Conservation (phyloP, 345 rosid genomes). For the Aquilaria sinensis region DNA sequence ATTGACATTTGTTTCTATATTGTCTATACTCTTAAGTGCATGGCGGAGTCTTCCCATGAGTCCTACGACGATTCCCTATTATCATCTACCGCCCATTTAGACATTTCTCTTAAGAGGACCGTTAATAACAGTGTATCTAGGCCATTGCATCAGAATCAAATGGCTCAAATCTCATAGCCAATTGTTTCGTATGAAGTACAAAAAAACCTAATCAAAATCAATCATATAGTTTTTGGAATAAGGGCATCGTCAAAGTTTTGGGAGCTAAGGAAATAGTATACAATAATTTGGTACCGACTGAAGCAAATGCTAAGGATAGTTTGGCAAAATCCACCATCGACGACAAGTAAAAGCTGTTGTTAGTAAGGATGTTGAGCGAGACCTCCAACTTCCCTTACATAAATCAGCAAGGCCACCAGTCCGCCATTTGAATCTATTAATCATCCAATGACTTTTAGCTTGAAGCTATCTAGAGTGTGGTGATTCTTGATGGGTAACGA, state of each 20-base stretch:
- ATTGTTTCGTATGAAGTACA: slow-evolving; percentile 10
- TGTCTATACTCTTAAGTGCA: slow-evolving; percentile 79
- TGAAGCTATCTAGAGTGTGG: slow-evolving; percentile 53
- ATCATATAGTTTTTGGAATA: slow-evolving; percentile 77
- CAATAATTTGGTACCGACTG: slow-evolving; percentile 76
- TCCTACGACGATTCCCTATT: slow-evolving; percentile 12
- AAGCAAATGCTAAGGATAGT: slow-evolving; percentile 73
- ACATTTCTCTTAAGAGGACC: slow-evolving; percentile 8
- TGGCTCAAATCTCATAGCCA: slow-evolving; percentile 2
- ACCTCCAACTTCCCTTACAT: slow-evolving; percentile 65
- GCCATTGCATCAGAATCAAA: slow-evolving; percentile 21
- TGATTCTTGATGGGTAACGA: slow-evolving; percentile 99
- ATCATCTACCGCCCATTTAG: slow-evolving; percentile 11
- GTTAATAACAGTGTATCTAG: slow-evolving; percentile 8
- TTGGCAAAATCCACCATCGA: slow-evolving; percentile 39
- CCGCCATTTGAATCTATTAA: slow-evolving; percentile 95
- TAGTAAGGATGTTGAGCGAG: slow-evolving; percentile 57
- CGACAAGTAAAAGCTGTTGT: slow-evolving; percentile 38
- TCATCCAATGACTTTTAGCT: slow-evolving; percentile 77
- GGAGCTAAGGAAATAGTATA: slow-evolving; percentile 76
- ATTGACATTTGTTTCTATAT: slow-evolving; percentile 23
- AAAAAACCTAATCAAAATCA: slow-evolving; percentile 35
- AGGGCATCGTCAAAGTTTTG: slow-evolving; percentile 94
- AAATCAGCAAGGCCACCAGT: slow-evolving; percentile 80
- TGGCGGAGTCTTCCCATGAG: slow-evolving; percentile 37